Evolutionary conservation across 305 asterid species (phyloP).

Genomic region (Fraxinus sp.): DNA sequence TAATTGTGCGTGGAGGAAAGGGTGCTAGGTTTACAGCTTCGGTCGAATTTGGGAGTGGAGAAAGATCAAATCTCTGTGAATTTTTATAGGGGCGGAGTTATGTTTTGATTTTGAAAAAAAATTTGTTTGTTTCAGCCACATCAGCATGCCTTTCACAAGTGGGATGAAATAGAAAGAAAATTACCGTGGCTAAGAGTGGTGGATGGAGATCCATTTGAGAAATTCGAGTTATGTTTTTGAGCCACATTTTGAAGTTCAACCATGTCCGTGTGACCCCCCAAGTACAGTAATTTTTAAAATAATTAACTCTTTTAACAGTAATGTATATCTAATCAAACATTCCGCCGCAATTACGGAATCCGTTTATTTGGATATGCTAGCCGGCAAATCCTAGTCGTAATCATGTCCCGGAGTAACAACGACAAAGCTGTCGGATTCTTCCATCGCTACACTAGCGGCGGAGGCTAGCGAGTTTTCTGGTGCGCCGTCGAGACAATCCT

Average conservation of each 20-base stretch:
- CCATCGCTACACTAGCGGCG: conserved; percentile 58
- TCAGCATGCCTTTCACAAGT: background rate
- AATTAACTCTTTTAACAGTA: background rate
- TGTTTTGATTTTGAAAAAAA: background rate
- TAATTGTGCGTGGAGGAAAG: background rate
- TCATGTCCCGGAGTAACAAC: background rate
- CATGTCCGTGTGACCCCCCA: background rate
- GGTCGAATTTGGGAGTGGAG: background rate
- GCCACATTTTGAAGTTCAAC: background rate
- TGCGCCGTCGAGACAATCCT: conserved; percentile 77
- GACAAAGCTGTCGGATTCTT: conserved; percentile 34
- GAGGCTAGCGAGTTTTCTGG: conserved; percentile 54
- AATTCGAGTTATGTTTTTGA: background rate
- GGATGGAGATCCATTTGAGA: background rate
- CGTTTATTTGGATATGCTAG: background rate
- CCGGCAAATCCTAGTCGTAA: background rate
- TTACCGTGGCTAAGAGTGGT: background rate
- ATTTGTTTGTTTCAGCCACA: background rate
- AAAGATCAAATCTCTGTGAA: background rate
- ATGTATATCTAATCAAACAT: background rate
- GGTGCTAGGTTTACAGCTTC: background rate
- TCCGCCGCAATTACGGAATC: background rate
- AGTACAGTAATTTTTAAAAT: background rate
- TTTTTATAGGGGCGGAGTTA: background rate
- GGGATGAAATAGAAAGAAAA: background rate